These are phyloP conservation scores for Ceratobasidium sp. DNA, from an alignment of 1,284 basidiomycete species.

Conservation along the genomic window DNA sequence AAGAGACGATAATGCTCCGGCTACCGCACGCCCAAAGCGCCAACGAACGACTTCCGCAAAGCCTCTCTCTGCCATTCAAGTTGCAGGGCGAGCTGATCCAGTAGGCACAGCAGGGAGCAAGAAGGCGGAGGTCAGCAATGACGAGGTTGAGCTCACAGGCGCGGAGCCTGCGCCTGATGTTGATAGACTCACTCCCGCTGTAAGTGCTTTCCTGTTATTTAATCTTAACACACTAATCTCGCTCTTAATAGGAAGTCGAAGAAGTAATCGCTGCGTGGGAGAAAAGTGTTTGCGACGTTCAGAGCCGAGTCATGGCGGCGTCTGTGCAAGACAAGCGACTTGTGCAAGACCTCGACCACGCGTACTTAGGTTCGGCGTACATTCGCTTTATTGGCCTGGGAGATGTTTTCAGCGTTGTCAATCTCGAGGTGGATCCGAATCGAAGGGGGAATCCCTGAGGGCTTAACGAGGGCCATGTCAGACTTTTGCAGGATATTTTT, in stretches of 20 bases:
- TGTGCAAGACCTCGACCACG: neutral
- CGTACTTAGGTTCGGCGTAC: neutral
- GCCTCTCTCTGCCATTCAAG: too few relatives aligned
- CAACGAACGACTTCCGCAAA: too few relatives aligned
- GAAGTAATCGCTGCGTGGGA: neutral
- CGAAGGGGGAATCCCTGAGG: neutral
- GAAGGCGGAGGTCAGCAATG: too few relatives aligned
- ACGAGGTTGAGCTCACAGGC: too few relatives aligned
- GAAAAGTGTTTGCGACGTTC: neutral
- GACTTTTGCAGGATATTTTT: neutral
- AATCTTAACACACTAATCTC: too few relatives aligned
- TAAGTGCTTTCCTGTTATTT: too few relatives aligned
- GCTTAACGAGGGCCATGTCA: neutral
- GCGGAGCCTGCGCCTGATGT: too few relatives aligned
- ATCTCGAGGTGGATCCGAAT: neutral
- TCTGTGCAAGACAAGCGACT: neutral
- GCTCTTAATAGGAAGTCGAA: neutral
- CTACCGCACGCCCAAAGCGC: too few relatives aligned
- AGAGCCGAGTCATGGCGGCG: neutral
- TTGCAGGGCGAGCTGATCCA: too few relatives aligned
- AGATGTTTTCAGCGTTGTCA: neutral
- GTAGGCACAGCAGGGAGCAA: too few relatives aligned
- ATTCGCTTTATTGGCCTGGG: neutral
- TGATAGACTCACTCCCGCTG: too few relatives aligned
- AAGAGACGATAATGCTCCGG: too few relatives aligned